Percentiles rank a stretch among this genome's conserved stretches.
Conservation (phyloP, 257 asterid genomes). For the Fraxinus americana region DNA sequence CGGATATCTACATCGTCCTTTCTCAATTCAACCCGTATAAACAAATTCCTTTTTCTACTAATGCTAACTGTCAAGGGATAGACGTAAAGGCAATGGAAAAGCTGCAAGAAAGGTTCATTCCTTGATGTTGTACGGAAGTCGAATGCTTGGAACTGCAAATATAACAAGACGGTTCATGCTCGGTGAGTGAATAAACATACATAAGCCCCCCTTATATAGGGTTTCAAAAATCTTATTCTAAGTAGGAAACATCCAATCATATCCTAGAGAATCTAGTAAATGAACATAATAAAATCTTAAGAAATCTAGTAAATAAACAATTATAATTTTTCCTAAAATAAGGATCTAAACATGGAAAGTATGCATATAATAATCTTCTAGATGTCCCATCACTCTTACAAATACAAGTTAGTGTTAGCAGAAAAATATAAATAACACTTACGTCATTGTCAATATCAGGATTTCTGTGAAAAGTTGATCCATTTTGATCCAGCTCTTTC, state of each 20-base stretch:
- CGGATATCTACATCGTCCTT: conserved; percentile 85
- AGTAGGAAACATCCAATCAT: too few species aligned
- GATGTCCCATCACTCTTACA: too few species aligned
- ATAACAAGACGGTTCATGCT: conserved; percentile 17
- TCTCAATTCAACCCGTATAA: conserved; percentile 89
- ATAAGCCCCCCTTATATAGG: too few species aligned
- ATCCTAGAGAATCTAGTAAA: too few species aligned
- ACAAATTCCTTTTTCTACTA: conserved; percentile 94
- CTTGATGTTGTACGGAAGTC: conserved; percentile 96
- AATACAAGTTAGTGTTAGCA: conserved; percentile 18
- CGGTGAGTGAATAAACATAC: conserved; percentile 3
- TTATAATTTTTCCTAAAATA: too few species aligned
- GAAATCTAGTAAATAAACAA: too few species aligned
- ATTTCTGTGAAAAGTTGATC: conserved; percentile 58
- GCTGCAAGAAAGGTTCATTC: conserved; percentile 97
- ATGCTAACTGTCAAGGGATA: conserved; percentile 86
- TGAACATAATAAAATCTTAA: too few species aligned
- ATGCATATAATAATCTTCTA: too few species aligned
- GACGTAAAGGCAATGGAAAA: conserved; percentile 95
- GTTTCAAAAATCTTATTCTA: too few species aligned
- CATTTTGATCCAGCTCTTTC: conserved; percentile 67
- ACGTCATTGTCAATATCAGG: conserved; percentile 64
- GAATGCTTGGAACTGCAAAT: conserved; percentile 90
- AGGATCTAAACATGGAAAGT: too few species aligned
- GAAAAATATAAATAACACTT: conserved; percentile 34